These are phyloP conservation scores for Tulasnella calospora DNA, from an alignment of 768 basidiomycete genomes.

Conservation along the genomic window DNA sequence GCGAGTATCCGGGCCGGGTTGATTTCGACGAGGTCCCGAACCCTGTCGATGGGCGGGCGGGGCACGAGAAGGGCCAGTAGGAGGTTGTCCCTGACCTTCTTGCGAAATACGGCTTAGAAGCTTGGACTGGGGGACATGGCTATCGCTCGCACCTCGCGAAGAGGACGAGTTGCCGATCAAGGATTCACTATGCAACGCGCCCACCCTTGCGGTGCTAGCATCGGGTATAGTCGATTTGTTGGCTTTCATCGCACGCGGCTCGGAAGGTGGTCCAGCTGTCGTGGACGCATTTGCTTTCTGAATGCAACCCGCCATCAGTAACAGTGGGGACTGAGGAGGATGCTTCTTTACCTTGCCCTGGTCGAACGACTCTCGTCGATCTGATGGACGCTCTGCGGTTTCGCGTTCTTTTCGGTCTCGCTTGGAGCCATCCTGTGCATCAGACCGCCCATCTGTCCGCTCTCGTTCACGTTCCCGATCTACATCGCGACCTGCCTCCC, in stretches of 20 bases:
- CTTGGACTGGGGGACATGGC: background rate
- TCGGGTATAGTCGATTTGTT: background rate
- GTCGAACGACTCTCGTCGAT: background rate
- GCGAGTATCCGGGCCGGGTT: background rate
- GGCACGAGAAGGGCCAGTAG: background rate
- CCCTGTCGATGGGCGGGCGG: background rate
- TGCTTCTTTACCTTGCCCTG: constrained; percentile 3
- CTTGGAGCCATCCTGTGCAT: background rate
- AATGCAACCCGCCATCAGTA: background rate
- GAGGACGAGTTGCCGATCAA: background rate
- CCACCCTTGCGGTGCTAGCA: background rate
- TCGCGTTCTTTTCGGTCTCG: constrained; percentile 22
- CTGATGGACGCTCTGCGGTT: background rate
- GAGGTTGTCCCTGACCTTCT: background rate
- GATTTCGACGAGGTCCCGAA: background rate
- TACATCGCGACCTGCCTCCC: constrained; percentile 6
- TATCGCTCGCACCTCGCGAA: background rate
- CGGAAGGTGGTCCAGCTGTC: constrained; percentile 14
- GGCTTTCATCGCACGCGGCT: constrained; percentile 19
- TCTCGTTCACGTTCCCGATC: constrained; percentile 22
- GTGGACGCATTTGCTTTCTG: background rate
- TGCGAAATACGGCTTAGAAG: constrained; percentile 2
- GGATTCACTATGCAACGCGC: background rate
- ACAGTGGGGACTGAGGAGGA: background rate
- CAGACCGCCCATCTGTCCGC: constrained; percentile 1